Evolutionary conservation across 306 rosid genomes (phyloP).

Genomic region (Citrullus mucosospermus): DNA sequence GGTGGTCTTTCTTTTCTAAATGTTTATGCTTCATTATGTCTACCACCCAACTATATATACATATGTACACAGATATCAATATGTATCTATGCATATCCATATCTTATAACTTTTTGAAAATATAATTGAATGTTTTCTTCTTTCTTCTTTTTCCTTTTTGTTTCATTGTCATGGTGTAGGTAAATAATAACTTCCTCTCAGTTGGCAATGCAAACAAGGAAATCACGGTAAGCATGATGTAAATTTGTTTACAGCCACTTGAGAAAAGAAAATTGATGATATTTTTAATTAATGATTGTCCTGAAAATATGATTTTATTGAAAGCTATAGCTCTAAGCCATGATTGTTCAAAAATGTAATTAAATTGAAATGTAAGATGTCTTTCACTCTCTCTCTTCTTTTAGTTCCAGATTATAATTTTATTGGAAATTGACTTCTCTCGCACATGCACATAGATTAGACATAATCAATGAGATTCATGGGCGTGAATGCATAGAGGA

Average conservation of each 20-base stretch:
- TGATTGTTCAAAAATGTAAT: background rate
- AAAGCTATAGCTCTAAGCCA: background rate
- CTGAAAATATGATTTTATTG: background rate
- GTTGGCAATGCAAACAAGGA: constrained; percentile 88
- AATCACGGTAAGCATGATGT: constrained; percentile 47
- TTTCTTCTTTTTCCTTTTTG: background rate
- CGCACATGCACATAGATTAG: background rate
- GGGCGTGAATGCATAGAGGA: background rate
- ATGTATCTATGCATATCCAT: background rate
- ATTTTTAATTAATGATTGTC: background rate
- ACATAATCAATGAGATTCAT: background rate
- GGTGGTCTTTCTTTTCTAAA: background rate
- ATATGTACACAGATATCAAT: background rate
- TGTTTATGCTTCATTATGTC: background rate
- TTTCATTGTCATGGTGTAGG: constrained; percentile 45
- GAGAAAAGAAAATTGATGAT: background rate
- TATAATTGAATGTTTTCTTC: constrained; percentile 4
- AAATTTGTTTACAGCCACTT: background rate
- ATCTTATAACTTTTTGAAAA: background rate
- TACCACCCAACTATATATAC: background rate
- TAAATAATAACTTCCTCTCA: constrained; percentile 93
- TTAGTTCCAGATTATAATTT: background rate
- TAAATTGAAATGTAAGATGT: background rate
- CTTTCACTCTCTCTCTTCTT: background rate
- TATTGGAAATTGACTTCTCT: background rate